Percentiles rank a stretch among this genome's conserved stretches.
Evolutionary conservation across 257 asterid species (phyloP).

Genomic region (Coffea eugenioides): DNA sequence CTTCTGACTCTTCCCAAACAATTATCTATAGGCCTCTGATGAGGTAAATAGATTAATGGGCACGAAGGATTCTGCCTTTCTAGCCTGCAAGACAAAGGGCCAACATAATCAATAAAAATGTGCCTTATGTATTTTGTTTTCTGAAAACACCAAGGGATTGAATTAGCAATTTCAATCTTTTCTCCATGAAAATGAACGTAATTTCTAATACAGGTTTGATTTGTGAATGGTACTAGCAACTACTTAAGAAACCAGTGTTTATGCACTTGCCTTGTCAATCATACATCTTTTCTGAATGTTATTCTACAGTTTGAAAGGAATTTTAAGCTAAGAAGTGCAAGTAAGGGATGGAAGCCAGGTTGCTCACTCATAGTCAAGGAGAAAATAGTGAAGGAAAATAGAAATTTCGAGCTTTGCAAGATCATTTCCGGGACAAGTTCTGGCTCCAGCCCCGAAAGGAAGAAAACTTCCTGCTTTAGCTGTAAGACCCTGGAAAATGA

Average conservation of each 20-base stretch:
- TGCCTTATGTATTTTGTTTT: background rate
- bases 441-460: slow-evolving; percentile 87
- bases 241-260: background rate
- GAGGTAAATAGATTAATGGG: slow-evolving; percentile 70
- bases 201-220: background rate
- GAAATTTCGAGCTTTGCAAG: slow-evolving; percentile 86
- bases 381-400: slow-evolving; percentile 82
- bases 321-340: background rate
- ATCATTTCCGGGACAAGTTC: slow-evolving; percentile 92
- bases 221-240: background rate
- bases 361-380: slow-evolving; percentile 65
- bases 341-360: background rate
- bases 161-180: background rate
- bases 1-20: slow-evolving; percentile 59
- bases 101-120: background rate
- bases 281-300: background rate
- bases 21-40: slow-evolving; percentile 81
- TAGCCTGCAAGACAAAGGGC: slow-evolving; percentile 40
- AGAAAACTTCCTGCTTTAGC: slow-evolving; percentile 79
- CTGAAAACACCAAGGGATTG: background rate
- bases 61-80: slow-evolving; percentile 50
- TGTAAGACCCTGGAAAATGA: slow-evolving; percentile 40
- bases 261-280: background rate
- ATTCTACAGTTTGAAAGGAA: background rate
- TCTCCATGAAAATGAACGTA: background rate